phyloP scores from a whole-genome alignment of 352 stramenopile species.

The Phytophthora meadii region DNA sequence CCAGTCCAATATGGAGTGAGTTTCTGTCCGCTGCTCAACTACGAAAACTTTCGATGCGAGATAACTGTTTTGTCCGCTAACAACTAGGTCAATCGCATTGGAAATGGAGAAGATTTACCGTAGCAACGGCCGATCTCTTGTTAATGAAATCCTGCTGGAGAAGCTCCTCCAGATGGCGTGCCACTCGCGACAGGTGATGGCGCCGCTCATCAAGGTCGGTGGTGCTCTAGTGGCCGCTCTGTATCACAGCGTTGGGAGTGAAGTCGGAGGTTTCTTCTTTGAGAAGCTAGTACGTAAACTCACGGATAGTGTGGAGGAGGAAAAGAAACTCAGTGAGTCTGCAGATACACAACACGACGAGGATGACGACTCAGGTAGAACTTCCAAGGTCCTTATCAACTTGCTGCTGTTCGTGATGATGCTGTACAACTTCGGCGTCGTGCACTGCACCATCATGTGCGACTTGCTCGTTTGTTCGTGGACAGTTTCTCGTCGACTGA shows the following conservation, averaged over 20 bases:
- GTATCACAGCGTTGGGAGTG: slow-evolving; percentile 80
- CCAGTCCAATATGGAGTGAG: slow-evolving; percentile 91
- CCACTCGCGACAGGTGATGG: slow-evolving; percentile 77
- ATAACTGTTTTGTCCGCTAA: slow-evolving; percentile 12
- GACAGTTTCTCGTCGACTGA: slow-evolving; percentile 76
- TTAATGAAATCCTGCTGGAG: slow-evolving; percentile 78
- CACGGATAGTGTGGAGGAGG: slow-evolving; percentile 50
- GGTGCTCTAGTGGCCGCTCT: slow-evolving; percentile 74
- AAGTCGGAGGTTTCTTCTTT: slow-evolving; percentile 84
- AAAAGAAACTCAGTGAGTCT: slow-evolving; percentile 34
- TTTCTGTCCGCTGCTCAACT: not conserved
- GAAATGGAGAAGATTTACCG: slow-evolving; percentile 87
- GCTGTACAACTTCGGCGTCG: slow-evolving; percentile 92
- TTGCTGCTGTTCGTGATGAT: slow-evolving; percentile 88
- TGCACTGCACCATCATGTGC: slow-evolving; percentile 91
- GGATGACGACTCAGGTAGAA: slow-evolving; percentile 41
- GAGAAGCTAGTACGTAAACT: slow-evolving; percentile 78
- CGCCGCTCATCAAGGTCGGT: slow-evolving; percentile 78
- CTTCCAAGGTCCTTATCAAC: slow-evolving; percentile 79
- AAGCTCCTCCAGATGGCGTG: slow-evolving; percentile 73
- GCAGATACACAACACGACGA: slow-evolving; percentile 12
- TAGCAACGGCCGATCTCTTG: slow-evolving; percentile 67
- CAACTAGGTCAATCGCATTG: slow-evolving; percentile 63
- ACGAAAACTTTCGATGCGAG: not conserved
- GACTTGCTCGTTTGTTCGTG: slow-evolving; percentile 89